A percentile compares a stretch with the other conserved stretches of the same genome.
phyloP scores from a whole-genome alignment of 2,329 filamentous ascomycete genomes.

The Trichoderma sp. region DNA sequence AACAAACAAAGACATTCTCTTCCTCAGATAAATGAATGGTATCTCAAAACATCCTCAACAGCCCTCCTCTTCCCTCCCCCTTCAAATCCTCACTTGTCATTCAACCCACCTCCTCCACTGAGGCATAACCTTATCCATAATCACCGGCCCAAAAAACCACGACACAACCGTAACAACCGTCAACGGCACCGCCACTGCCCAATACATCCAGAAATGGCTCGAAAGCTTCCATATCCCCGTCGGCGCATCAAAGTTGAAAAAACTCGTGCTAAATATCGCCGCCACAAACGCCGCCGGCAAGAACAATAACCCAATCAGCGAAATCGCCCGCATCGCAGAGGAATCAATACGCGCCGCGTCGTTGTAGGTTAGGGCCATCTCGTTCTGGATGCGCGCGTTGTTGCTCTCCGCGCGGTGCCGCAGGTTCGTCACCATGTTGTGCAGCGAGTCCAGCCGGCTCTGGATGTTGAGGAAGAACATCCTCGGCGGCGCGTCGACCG shows the following conservation, averaged over 20 bases:
- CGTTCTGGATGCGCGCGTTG: constrained; percentile 47
- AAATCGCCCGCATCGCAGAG: constrained; percentile 50
- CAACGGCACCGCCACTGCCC: constrained; percentile 32
- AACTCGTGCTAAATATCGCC: constrained; percentile 46
- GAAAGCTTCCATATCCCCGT: constrained; percentile 31
- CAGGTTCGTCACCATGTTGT: constrained; percentile 36
- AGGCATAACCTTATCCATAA: neutral
- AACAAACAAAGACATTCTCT: neutral
- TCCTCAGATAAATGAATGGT: neutral
- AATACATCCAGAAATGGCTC: constrained; percentile 37
- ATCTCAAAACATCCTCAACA: neutral
- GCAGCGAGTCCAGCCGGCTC: constrained; percentile 33
- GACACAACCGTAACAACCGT: constrained; percentile 25
- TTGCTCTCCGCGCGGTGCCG: constrained; percentile 38
- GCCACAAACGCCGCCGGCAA: constrained; percentile 51
- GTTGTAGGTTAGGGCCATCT: constrained; percentile 54
- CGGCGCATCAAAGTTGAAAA: constrained; percentile 36
- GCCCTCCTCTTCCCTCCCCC: no score
- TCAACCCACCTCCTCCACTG: neutral
- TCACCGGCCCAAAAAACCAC: constrained; percentile 23
- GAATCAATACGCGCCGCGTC: constrained; percentile 45
- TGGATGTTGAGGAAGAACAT: constrained; percentile 26
- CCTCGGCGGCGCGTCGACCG: neutral
- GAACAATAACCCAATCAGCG: constrained; percentile 47
- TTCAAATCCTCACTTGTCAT: neutral